phyloP scores from a whole-genome alignment of 805 yeast species.

The Alloascoidea africana region DNA sequence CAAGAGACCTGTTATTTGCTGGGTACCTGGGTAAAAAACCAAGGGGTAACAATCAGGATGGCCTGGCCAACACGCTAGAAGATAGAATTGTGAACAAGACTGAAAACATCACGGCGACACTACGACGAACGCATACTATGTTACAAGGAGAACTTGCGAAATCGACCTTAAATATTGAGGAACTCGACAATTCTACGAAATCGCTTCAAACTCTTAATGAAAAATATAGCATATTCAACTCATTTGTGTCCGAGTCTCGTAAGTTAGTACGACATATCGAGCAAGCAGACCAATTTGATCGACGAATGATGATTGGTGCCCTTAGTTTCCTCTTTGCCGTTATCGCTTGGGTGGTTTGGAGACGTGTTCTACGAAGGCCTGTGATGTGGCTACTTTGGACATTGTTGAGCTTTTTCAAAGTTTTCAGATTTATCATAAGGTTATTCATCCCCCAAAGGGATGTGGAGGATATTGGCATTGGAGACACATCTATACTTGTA shows the following conservation, averaged over 20 bases:
- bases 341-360: conserved; percentile 20
- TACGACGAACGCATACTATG: conserved; percentile 17
- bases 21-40: too few species aligned
- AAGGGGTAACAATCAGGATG: too few species aligned
- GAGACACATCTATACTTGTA: too few species aligned
- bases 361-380: conserved; percentile 22
- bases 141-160: conserved; percentile 23
- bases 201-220: conserved; percentile 16
- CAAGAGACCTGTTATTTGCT: too few species aligned
- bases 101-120: conserved; percentile 14
- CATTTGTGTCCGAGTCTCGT: conserved; percentile 19
- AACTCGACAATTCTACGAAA: conserved; percentile 20
- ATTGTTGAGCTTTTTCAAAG: conserved; percentile 10
- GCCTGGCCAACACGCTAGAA: conserved; percentile 5
- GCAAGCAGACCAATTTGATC: conserved; percentile 23
- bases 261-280: conserved; percentile 20
- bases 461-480: too few species aligned
- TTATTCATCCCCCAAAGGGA: too few species aligned
- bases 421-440: too few species aligned
- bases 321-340: conserved; percentile 20
- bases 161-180: conserved; percentile 19
- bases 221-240: conserved; percentile 21
- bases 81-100: conserved; percentile 11
- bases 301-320: conserved; percentile 19
- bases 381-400: conserved; percentile 17